Evolutionary conservation across 2,329 filamentous ascomycete genomes (phyloP).

Genomic region (Didymellaceae sp.): DNA sequence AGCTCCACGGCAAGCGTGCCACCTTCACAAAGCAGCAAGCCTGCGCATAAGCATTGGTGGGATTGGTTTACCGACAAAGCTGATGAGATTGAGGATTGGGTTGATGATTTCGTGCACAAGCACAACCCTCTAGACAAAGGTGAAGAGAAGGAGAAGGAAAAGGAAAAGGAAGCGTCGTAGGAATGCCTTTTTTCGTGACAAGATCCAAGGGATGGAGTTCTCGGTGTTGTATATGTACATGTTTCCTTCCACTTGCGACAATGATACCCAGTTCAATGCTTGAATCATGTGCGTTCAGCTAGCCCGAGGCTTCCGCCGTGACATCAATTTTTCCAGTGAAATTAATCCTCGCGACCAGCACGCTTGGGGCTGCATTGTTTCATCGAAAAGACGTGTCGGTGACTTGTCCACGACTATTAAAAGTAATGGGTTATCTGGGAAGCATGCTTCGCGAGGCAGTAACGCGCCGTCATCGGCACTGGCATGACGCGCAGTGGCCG

Average conservation of each 20-base stretch:
- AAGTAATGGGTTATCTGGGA: too few species aligned
- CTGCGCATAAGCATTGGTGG: slow-evolving; percentile 38
- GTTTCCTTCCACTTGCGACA: neutral
- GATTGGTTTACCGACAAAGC: slow-evolving; percentile 48
- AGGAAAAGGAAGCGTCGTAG: neutral
- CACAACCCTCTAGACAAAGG: slow-evolving; percentile 30
- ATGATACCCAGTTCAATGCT: slow-evolving; percentile 15
- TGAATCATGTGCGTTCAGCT: too few species aligned
- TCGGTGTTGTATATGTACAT: neutral
- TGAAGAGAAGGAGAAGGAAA: neutral
- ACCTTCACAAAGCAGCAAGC: slow-evolving; percentile 18
- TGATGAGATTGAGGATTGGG: slow-evolving; percentile 45
- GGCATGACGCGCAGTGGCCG: too few species aligned
- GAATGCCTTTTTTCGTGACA: too few species aligned
- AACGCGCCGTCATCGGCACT: slow-evolving; percentile 12
- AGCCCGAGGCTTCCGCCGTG: too few species aligned
- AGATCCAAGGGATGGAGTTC: neutral
- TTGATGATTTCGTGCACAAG: slow-evolving; percentile 41
- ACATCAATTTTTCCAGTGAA: too few species aligned
- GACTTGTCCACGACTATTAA: too few species aligned
- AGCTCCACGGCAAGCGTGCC: slow-evolving; percentile 25
- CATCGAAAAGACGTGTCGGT: too few species aligned
- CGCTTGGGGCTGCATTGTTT: too few species aligned
- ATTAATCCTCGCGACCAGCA: too few species aligned
- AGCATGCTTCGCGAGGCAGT: too few species aligned